phyloP scores from a whole-genome alignment of 2,329 filamentous ascomycete species.

The Colletotrichum agaves region DNA sequence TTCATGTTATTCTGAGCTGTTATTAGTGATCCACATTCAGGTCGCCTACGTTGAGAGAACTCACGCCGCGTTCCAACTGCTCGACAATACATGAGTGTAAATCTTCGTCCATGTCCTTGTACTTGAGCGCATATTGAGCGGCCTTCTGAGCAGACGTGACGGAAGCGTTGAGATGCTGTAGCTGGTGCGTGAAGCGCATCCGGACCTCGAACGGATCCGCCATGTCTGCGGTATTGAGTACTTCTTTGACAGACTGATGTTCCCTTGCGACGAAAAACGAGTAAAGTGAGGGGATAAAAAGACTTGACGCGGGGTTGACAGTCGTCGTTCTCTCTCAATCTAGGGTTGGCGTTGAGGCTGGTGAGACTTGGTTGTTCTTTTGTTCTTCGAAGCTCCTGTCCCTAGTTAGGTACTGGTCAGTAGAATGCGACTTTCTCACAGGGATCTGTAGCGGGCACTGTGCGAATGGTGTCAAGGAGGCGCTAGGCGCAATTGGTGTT shows the following conservation, averaged over 20 bases:
- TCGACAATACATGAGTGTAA: constrained; percentile 97
- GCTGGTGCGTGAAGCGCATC: constrained; percentile 92
- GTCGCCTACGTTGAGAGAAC: constrained; percentile 38
- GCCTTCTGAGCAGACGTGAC: constrained; percentile 91
- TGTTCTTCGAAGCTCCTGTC: constrained; percentile 4
- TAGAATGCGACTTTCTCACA: constrained; percentile 20
- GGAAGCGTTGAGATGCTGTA: constrained; percentile 91
- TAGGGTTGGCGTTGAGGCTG: constrained; percentile 10
- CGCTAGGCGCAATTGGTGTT: constrained; percentile 3
- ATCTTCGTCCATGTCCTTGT: constrained; percentile 95
- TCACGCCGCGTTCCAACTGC: constrained; percentile 85
- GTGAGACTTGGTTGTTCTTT: neutral
- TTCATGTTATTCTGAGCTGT: constrained; percentile 86
- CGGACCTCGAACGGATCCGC: constrained; percentile 96
- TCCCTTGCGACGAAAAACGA: neutral
- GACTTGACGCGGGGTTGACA: neutral
- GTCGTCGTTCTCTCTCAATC: neutral
- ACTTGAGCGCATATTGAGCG: constrained; percentile 92
- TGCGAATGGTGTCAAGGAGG: neutral
- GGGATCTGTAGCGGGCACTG: neutral
- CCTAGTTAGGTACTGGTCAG: neutral
- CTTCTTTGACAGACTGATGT: neutral
- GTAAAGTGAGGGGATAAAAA: neutral
- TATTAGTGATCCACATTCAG: constrained; percentile 23
- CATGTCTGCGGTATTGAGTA: constrained; percentile 49